Conservation (phyloP, 176 grass and related monocot species). For the Microstegium vimineum region DNA sequence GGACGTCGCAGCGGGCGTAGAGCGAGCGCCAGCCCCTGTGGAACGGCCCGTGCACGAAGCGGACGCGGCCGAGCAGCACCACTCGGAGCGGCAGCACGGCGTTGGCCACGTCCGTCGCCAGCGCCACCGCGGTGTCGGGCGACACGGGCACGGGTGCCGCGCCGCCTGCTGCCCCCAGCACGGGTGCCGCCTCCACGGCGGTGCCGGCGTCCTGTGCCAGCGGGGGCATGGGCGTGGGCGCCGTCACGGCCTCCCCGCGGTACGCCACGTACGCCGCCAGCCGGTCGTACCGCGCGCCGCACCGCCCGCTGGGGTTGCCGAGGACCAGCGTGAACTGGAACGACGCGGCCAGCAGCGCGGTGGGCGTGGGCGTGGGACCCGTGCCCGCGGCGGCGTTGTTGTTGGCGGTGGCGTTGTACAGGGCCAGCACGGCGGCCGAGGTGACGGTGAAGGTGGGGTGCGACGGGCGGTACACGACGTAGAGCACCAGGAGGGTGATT, state of each 20-base stretch:
- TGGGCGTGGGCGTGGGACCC: background rate
- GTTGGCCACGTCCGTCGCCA: conserved; percentile 51
- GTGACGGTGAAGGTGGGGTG: conserved; percentile 48
- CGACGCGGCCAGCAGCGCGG: conserved; percentile 41
- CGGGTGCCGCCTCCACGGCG: conserved; percentile 40
- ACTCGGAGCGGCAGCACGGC: conserved; percentile 57
- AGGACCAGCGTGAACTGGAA: conserved; percentile 72
- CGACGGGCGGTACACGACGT: conserved; percentile 62
- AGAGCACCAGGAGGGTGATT: conserved; percentile 51
- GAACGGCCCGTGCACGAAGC: conserved; percentile 64
- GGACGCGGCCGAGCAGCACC: conserved; percentile 67
- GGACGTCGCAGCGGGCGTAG: conserved; percentile 75
- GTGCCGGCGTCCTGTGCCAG: conserved; percentile 48
- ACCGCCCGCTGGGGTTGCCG: conserved; percentile 56
- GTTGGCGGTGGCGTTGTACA: conserved; percentile 38
- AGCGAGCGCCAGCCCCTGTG: conserved; percentile 47
- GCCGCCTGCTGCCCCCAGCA: conserved; percentile 26
- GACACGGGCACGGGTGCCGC: conserved; percentile 50
- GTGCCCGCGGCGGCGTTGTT: too few relatives aligned
- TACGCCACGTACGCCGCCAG: conserved; percentile 65
- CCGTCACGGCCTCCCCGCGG: conserved; percentile 58
- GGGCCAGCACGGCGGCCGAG: conserved; percentile 55
- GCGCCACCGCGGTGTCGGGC: conserved; percentile 35
- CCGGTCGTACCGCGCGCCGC: conserved; percentile 57
- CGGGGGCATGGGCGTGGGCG: conserved; percentile 47